A percentile compares a stretch with the other conserved stretches of the same genome.
phyloP scores from a whole-genome alignment of 352 stramenopile species.

The Globisporangium nagaii region DNA sequence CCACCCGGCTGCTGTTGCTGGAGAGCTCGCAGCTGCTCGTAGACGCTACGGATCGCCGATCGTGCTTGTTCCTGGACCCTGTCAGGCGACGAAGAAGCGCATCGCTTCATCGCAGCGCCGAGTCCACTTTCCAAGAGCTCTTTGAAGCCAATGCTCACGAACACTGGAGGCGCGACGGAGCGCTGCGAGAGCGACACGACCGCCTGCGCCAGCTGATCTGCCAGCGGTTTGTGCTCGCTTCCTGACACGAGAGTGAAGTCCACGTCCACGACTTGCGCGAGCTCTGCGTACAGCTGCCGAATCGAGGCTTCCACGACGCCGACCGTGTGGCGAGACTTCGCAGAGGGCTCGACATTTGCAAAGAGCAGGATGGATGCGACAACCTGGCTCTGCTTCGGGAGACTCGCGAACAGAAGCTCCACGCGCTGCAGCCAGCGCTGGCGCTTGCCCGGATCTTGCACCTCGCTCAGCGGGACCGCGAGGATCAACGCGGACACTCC shows the following conservation, averaged over 20 bases:
- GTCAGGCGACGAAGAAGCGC: constrained; percentile 14
- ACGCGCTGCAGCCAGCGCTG: constrained; percentile 42
- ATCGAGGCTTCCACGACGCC: constrained; percentile 22
- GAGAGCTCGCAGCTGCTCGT: constrained; percentile 22
- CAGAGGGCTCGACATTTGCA: constrained; percentile 19
- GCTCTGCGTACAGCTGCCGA: constrained; percentile 20
- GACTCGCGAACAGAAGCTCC: constrained; percentile 18
- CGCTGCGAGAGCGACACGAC: constrained; percentile 15
- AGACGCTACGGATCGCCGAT: constrained; percentile 5
- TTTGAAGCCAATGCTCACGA: constrained; percentile 23
- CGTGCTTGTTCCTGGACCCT: constrained; percentile 1
- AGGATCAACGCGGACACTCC: constrained; percentile 51
- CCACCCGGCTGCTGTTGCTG: background rate
- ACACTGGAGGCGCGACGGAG: constrained; percentile 4
- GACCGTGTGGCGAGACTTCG: constrained; percentile 8
- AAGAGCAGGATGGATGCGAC: constrained; percentile 39
- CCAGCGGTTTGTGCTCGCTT: background rate
- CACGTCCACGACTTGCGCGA: constrained; percentile 16
- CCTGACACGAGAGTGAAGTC: constrained; percentile 6
- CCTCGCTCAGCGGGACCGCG: constrained; percentile 41
- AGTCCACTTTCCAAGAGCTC: constrained; percentile 37
- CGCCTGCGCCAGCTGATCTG: constrained; percentile 22
- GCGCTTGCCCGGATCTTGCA: constrained; percentile 25
- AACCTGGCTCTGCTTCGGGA: constrained; percentile 29
- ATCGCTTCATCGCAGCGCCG: constrained; percentile 27